phyloP scores from a whole-genome alignment of 2,329 filamentous ascomycete genomes.

The Geosmithia flava region DNA sequence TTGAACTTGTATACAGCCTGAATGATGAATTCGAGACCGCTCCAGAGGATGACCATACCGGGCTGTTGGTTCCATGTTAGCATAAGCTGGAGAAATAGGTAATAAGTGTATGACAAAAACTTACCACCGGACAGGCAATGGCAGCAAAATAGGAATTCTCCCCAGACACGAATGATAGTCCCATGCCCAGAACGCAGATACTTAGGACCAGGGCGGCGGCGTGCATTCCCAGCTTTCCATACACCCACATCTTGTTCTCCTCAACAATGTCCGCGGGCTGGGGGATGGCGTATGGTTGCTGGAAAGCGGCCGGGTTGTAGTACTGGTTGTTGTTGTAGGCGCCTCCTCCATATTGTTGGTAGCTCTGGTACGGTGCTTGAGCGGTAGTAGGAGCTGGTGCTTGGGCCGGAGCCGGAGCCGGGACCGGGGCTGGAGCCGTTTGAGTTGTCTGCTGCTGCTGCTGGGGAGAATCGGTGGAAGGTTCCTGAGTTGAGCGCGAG shows the following conservation, averaged over 20 bases:
- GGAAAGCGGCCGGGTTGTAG: conserved; percentile 2
- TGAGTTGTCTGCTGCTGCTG: conserved; percentile 4
- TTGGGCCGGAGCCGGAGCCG: conserved; percentile 6
- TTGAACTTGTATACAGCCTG: conserved; percentile 17
- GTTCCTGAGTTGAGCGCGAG: not conserved
- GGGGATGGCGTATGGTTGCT: conserved; percentile 3
- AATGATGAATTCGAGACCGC: conserved; percentile 23
- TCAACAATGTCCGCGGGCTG: conserved; percentile 6
- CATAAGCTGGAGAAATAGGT: not conserved
- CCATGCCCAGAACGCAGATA: conserved; percentile 14
- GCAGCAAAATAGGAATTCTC: conserved; percentile 3
- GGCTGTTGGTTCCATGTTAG: conserved; percentile 13
- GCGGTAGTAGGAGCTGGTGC: conserved; percentile 12
- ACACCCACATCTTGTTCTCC: conserved; percentile 11
- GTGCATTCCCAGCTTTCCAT: conserved; percentile 18
- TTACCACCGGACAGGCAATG: conserved; percentile 5
- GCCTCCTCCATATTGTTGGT: conserved; percentile 5
- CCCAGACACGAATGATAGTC: conserved; percentile 10
- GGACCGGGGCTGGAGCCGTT: conserved; percentile 2
- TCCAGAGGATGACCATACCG: conserved; percentile 21
- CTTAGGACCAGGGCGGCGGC: conserved; percentile 10
- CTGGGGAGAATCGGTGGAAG: conserved; percentile 1
- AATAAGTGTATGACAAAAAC: not conserved
- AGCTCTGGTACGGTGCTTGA: conserved; percentile 8
- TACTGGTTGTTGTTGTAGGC: conserved; percentile 2